Percentiles rank a stretch among this genome's conserved stretches.
Conservation (phyloP, 2,329 filamentous ascomycete species). For the Alternaria consortialis region DNA sequence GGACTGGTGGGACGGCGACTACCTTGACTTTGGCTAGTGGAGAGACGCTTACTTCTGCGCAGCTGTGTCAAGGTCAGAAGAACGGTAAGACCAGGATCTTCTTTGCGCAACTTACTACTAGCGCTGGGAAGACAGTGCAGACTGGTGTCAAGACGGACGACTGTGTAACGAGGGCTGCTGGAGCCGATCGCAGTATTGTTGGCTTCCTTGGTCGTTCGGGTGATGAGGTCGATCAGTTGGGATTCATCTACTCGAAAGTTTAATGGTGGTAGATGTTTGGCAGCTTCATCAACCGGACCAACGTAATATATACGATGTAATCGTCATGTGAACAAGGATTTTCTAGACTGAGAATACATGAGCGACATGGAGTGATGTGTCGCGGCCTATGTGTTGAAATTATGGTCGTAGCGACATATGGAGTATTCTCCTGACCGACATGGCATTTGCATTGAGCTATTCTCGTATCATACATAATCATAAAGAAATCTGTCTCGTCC, state of each 20-base stretch:
- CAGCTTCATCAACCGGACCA: too few species aligned
- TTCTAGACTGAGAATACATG: background rate
- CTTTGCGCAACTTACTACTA: constrained; percentile 64
- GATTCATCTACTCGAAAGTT: constrained; percentile 40
- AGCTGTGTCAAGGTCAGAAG: constrained; percentile 62
- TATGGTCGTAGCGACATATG: background rate
- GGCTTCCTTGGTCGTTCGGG: constrained; percentile 63
- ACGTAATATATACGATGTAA: background rate
- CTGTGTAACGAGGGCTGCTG: constrained; percentile 60
- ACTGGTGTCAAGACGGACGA: constrained; percentile 59
- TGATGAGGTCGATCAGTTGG: constrained; percentile 66
- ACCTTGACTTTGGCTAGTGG: constrained; percentile 56
- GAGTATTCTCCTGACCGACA: background rate
- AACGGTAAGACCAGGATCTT: constrained; percentile 62
- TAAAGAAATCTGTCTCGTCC: background rate
- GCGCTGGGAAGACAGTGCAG: constrained; percentile 56
- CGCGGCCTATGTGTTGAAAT: background rate
- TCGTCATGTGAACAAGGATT: background rate
- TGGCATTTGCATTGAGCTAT: background rate
- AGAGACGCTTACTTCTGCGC: constrained; percentile 61
- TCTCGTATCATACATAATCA: background rate
- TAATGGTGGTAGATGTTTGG: background rate
- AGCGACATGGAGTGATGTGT: background rate
- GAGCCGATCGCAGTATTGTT: constrained; percentile 62
- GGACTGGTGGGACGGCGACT: constrained; percentile 58